These are phyloP conservation scores for Eucalyptus regnans DNA, from an alignment of 345 rosid species.

Conservation along the genomic window DNA sequence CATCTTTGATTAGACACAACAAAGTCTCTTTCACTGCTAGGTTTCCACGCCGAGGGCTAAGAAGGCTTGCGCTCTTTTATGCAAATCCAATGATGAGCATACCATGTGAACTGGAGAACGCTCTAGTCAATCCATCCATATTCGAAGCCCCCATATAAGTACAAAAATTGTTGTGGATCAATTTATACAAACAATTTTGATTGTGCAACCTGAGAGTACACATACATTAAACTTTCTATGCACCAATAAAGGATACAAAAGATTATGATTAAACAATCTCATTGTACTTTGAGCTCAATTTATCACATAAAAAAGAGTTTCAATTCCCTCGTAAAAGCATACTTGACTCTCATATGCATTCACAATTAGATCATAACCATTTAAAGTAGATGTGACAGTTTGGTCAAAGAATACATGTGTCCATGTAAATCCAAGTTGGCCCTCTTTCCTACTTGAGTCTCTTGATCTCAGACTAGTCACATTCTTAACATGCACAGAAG, in stretches of 20 bases:
- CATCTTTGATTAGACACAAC: no score
- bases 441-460: background rate
- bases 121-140: background rate
- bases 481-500: background rate
- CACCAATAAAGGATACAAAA: background rate
- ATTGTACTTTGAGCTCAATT: background rate
- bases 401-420: background rate
- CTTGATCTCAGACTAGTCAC: background rate
- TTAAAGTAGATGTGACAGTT: background rate
- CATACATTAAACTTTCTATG: background rate
- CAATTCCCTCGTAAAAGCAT: background rate
- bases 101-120: no score
- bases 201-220: accelerated
- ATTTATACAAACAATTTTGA: background rate
- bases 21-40: no score
- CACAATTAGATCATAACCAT: background rate
- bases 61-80: no score
- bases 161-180: background rate
- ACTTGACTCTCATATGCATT: background rate
- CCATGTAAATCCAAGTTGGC: background rate
- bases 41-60: no score
- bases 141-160: background rate
- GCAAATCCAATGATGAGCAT: no score
- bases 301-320: background rate
- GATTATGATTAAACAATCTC: background rate